These are phyloP conservation scores for Elaeagnus macrophylla DNA, from an alignment of 306 rosid species.

Conservation along the genomic window DNA sequence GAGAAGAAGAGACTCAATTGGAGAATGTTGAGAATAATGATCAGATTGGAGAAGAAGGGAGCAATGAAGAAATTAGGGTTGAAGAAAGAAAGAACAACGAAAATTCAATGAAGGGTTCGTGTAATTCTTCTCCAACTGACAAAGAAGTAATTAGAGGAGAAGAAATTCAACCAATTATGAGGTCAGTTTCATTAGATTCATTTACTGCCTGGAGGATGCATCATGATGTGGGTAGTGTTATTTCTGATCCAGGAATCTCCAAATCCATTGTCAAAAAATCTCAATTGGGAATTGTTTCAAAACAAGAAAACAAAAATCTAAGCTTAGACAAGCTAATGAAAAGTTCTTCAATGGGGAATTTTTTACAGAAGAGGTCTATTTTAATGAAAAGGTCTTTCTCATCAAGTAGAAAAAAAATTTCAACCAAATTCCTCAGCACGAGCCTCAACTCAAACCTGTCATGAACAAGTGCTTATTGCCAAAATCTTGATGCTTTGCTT, in stretches of 20 bases:
- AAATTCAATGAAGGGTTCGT: slow-evolving; percentile 13
- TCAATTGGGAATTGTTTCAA: slow-evolving; percentile 10
- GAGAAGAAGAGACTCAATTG: slow-evolving; percentile 9
- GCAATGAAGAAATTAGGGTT: slow-evolving; percentile 13
- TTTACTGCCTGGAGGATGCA: slow-evolving; percentile 20
- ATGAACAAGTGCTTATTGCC: slow-evolving; percentile 1
- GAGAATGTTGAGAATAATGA: slow-evolving; percentile 20
- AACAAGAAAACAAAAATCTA: slow-evolving; percentile 26
- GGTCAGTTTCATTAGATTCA: slow-evolving; percentile 39
- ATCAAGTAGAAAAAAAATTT: slow-evolving; percentile 19
- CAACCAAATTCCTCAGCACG: slow-evolving; percentile 27
- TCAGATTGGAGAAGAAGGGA: slow-evolving; percentile 1
- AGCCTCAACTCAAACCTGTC: slow-evolving; percentile 48
- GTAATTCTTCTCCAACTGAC: slow-evolving; percentile 17
- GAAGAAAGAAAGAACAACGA: slow-evolving; percentile 11
- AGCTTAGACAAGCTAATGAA: slow-evolving; percentile 19
- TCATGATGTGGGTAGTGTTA: slow-evolving; percentile 18
- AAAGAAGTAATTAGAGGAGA: slow-evolving; percentile 13
- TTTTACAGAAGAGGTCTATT: slow-evolving; percentile 34
- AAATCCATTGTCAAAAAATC: slow-evolving; percentile 8
- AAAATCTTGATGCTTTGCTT: too few species aligned
- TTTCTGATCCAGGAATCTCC: slow-evolving; percentile 24
- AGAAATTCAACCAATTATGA: slow-evolving; percentile 28
- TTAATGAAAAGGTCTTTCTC: slow-evolving; percentile 39
- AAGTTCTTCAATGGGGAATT: slow-evolving; percentile 31